Conservation (phyloP, 768 basidiomycete species). For the Trametes cubensis region DNA sequence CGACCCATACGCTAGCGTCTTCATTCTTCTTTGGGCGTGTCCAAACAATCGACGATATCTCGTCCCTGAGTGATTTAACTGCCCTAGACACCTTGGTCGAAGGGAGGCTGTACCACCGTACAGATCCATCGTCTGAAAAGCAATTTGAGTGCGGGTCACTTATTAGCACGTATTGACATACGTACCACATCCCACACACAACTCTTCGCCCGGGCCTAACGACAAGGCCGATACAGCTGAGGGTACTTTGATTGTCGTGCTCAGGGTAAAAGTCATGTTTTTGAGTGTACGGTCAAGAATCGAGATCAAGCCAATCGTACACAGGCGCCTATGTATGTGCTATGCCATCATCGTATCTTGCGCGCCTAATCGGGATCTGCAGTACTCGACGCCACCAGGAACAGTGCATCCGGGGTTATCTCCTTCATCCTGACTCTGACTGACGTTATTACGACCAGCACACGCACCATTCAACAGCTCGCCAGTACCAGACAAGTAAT, state of each 20-base stretch:
- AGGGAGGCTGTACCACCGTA: slow-evolving; percentile 66
- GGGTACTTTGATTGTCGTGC: slow-evolving; percentile 43
- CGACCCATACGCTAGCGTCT: slow-evolving; percentile 62
- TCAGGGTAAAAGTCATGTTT: not conserved
- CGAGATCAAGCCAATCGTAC: slow-evolving; percentile 20
- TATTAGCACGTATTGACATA: not conserved
- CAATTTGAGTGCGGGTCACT: slow-evolving; percentile 1
- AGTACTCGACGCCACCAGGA: slow-evolving; percentile 15
- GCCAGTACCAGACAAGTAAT: too few relatives aligned
- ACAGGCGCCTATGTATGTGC: not conserved
- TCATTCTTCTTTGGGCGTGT: slow-evolving; percentile 44
- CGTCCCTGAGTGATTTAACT: slow-evolving; percentile 54
- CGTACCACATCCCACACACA: slow-evolving; percentile 68
- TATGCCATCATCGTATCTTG: not conserved
- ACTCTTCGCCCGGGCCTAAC: slow-evolving; percentile 48
- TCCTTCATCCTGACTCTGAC: not conserved
- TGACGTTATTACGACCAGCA: not conserved
- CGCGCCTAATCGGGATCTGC: slow-evolving; percentile 5
- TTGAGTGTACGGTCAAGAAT: slow-evolving; percentile 4
- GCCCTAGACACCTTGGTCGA: slow-evolving; percentile 65
- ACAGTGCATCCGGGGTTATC: not conserved
- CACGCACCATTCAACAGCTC: not conserved
- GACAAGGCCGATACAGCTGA: slow-evolving; percentile 57
- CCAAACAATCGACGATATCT: slow-evolving; percentile 66
- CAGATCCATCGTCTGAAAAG: slow-evolving; percentile 62